These are phyloP conservation scores for Fagus sylvatica DNA, from an alignment of 306 rosid species.

Conservation along the genomic window DNA sequence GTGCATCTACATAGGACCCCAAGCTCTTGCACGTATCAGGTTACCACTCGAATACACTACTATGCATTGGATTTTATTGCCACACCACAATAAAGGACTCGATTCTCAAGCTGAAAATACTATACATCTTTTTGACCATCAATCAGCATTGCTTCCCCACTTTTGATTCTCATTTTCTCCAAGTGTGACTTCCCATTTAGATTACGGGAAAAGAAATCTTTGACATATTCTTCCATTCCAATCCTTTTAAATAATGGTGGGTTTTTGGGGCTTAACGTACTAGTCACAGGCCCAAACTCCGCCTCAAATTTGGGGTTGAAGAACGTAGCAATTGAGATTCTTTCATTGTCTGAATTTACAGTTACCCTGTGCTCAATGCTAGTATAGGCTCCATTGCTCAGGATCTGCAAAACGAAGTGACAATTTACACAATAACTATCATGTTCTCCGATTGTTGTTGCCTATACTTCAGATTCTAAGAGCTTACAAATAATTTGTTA, in stretches of 20 bases:
- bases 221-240: conserved; percentile 52
- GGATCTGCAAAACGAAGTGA: conserved; percentile 42
- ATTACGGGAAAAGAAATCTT: conserved; percentile 51
- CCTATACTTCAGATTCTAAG: no score
- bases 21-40: no score
- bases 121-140: background rate
- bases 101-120: background rate
- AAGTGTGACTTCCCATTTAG: conserved; percentile 63
- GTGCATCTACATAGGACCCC: no score
- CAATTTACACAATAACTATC: background rate
- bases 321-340: conserved; percentile 68
- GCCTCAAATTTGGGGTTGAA: conserved; percentile 63
- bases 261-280: conserved; percentile 33
- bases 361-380: conserved; percentile 76
- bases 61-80: no score
- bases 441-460: background rate
- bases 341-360: conserved; percentile 62
- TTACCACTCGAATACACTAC: no score
- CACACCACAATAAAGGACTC: no score
- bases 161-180: conserved; percentile 54
- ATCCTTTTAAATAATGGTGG: conserved; percentile 51
- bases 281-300: conserved; percentile 49
- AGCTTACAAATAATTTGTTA: no score
- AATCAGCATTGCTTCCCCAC: background rate
- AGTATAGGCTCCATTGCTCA: conserved; percentile 67